Base-by-base conservation (phyloP, 2,329 filamentous ascomycete genomes). In the Exserohilum rostratum region DNA sequence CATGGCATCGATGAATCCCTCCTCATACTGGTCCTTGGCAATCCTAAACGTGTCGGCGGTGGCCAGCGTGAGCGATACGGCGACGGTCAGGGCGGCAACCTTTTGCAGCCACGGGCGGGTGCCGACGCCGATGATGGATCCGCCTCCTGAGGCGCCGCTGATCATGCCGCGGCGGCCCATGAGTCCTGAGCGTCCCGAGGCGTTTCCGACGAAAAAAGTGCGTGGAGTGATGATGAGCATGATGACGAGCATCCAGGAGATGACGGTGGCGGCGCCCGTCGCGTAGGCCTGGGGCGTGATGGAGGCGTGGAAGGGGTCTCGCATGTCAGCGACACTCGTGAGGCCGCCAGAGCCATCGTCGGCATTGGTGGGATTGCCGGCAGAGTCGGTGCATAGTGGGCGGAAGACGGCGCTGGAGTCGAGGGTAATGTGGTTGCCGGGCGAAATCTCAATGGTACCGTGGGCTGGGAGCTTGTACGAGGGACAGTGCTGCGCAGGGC, bases 181-280 rank as follows among this genome's bases (percentile, higher is more conserved):
- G 54, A 95, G 88, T 39, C 93, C 90, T 43, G 90, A 86, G 25
- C 81, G 79, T 31, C 82, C 80, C 7, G 82, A 81, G 4, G 82
- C 78, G 18, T 91, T 91, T 49, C 91, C 91, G 54, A 96, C 87
- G 59, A 96, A 87, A 73, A 95, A 96, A 3, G 95, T 96, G 46
- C 93, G 87, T n/a, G 93, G 93, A 0, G 92, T 96, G 66, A 97
- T 92, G 70, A 96, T 86, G 33, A 98, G 86, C 84, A 97, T 96
- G 60, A 96, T 90, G 64, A 97, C 89, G 42, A 98, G 85, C 72
- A 96, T 89, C 77, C 96, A 98, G 44, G 92, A 89, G 45, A 96
- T 88, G 50, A 96, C 89, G 0, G 93, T 98, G 15, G 91, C 91
- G 13, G 92, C 90, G 51, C 92, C 92, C 49, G 98, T 89, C 40